A percentile compares a stretch with the other conserved stretches of the same genome.
phyloP scores from a whole-genome alignment of 2,329 filamentous ascomycete genomes.

The Pseudogymnoascus sp. region DNA sequence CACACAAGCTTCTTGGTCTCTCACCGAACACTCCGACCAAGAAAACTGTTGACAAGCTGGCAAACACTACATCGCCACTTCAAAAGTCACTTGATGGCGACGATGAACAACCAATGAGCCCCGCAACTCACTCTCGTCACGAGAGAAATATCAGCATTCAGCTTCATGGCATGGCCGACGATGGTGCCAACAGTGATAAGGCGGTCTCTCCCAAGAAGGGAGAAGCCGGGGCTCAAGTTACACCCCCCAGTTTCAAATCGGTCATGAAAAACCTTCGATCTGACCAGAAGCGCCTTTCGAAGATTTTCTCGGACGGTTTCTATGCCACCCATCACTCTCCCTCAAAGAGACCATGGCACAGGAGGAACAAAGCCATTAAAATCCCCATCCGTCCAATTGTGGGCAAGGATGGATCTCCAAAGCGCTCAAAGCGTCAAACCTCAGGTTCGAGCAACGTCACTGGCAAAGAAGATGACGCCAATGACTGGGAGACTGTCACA shows the following conservation, averaged over 20 bases:
- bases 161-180: slow-evolving; percentile 18
- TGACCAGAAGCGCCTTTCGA: slow-evolving; percentile 8
- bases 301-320: slow-evolving; percentile 14
- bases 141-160: slow-evolving; percentile 14
- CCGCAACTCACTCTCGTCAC: background rate
- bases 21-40: background rate
- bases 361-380: background rate
- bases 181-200: slow-evolving; percentile 16
- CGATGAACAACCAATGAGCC: background rate
- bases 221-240: background rate
- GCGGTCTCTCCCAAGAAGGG: background rate
- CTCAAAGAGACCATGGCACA: background rate
- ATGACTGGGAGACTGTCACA: slow-evolving; percentile 27
- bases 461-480: slow-evolving; percentile 15
- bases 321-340: slow-evolving; percentile 9
- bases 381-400: background rate
- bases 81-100: background rate
- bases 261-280: background rate
- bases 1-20: slow-evolving; percentile 17
- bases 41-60: background rate
- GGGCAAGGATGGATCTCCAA: background rate
- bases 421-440: background rate
- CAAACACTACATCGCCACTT: background rate
- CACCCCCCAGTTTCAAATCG: background rate
- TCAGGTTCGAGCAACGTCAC: background rate